phyloP scores from a whole-genome alignment of 495 filamentous ascomycete species.

The Penicillium goetzii region DNA sequence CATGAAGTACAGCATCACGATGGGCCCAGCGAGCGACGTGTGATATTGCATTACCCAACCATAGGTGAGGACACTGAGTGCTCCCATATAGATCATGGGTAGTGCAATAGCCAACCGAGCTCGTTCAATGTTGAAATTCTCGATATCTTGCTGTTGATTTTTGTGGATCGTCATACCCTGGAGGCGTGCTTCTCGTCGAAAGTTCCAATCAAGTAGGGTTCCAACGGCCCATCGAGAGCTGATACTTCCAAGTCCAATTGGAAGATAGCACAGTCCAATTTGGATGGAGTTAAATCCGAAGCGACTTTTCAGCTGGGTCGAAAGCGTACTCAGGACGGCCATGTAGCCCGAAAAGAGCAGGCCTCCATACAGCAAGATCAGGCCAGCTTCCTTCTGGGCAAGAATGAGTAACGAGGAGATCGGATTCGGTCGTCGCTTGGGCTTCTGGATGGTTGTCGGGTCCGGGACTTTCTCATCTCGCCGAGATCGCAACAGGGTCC shows the following conservation, averaged over 20 bases:
- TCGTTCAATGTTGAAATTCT: conserved; percentile 39
- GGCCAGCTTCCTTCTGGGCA: conserved; percentile 39
- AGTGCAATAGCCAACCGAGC: conserved; percentile 42
- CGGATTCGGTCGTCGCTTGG: conserved; percentile 31
- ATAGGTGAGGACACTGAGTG: conserved; percentile 42
- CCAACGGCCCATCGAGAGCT: conserved; percentile 41
- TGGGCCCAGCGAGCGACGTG: conserved; percentile 39
- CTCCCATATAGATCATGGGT: conserved; percentile 38
- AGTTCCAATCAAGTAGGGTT: conserved; percentile 48
- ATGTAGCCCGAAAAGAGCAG: conserved; percentile 32
- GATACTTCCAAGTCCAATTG: conserved; percentile 46
- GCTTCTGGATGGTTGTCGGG: conserved; percentile 18
- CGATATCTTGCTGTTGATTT: conserved; percentile 49
- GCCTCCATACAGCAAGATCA: conserved; percentile 42
- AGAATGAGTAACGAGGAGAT: conserved; percentile 39
- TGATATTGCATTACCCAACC: conserved; percentile 51
- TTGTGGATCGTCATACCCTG: conserved; percentile 37
- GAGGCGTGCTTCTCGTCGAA: conserved; percentile 36
- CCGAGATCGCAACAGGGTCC: conserved; percentile 24
- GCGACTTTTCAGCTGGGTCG: conserved; percentile 34
- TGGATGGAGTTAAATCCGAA: conserved; percentile 49
- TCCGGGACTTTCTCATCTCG: conserved; percentile 9
- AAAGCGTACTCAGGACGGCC: conserved; percentile 35
- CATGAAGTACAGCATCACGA: conserved; percentile 49
- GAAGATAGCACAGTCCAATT: conserved; percentile 53